Percentiles rank a stretch among this genome's conserved stretches.
phyloP scores from a whole-genome alignment of 257 asterid species.

The Nicotiana sylvestris region DNA sequence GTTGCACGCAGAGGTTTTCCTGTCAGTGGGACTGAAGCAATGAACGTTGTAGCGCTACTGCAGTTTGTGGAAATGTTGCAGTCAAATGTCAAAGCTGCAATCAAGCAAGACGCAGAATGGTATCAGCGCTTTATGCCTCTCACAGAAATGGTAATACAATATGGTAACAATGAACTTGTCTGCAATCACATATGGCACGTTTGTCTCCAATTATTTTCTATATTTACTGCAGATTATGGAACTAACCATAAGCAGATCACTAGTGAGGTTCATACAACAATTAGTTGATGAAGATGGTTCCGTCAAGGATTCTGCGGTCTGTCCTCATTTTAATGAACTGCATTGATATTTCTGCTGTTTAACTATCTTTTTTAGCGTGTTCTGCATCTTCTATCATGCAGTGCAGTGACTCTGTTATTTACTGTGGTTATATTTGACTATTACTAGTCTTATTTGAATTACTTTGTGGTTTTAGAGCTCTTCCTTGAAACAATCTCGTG shows the following conservation, averaged over 20 bases:
- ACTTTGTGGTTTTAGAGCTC: constrained; percentile 59
- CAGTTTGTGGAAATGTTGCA: constrained; percentile 66
- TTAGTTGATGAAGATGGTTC: constrained; percentile 91
- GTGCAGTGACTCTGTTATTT: neutral
- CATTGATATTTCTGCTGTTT: neutral
- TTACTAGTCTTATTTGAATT: constrained; percentile 19
- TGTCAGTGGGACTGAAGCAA: constrained; percentile 71
- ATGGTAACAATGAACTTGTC: constrained; percentile 1
- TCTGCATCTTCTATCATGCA: neutral
- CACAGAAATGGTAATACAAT: constrained; percentile 54
- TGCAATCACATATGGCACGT: neutral
- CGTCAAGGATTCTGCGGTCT: constrained; percentile 93
- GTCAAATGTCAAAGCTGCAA: constrained; percentile 69
- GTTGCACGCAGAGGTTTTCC: constrained; percentile 60
- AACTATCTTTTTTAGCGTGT: neutral
- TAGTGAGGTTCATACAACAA: constrained; percentile 61
- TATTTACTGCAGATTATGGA: constrained; percentile 66
- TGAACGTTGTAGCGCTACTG: constrained; percentile 53
- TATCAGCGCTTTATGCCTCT: constrained; percentile 79
- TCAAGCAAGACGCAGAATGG: constrained; percentile 73
- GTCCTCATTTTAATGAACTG: constrained; percentile 23
- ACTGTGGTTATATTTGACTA: neutral
- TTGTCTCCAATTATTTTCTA: constrained; percentile 14
- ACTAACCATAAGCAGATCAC: constrained; percentile 44
- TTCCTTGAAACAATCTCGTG: constrained; percentile 70